A percentile compares a stretch with the other conserved stretches of the same genome.
These are phyloP conservation scores for Auxenochlorella protothecoides DNA, from an alignment of 139 green algal genomes.

Conservation along the genomic window DNA sequence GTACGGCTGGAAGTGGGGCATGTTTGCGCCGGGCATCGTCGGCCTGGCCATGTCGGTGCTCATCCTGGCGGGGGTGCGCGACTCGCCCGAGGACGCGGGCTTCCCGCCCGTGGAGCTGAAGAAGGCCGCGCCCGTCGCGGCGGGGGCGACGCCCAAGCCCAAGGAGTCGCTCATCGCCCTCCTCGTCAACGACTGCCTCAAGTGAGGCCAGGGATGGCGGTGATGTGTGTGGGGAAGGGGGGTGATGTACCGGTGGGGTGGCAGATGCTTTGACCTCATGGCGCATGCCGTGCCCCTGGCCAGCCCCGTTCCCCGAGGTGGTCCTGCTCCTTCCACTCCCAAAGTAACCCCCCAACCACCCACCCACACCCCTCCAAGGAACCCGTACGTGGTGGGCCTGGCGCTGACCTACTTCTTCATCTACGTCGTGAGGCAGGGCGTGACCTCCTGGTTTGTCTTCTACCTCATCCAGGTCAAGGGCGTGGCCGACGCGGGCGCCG, in stretches of 20 bases:
- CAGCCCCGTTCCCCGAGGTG: too few species aligned
- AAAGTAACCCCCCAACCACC: too few species aligned
- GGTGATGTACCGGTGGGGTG: background rate
- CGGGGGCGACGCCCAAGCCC: background rate
- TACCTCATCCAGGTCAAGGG: slow-evolving; percentile 89
- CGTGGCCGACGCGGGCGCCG: slow-evolving; percentile 63
- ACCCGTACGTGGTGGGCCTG: slow-evolving; percentile 91
- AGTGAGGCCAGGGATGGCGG: slow-evolving; percentile 4
- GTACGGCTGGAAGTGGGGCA: slow-evolving; percentile 71
- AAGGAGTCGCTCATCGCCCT: slow-evolving; percentile 48
- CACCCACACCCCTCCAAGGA: slow-evolving; percentile 20
- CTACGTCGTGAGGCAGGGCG: slow-evolving; percentile 87
- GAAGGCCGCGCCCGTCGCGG: background rate
- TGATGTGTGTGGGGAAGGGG: background rate
- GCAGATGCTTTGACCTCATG: too few species aligned
- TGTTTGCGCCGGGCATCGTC: slow-evolving; percentile 83
- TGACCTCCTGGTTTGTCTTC: slow-evolving; percentile 90
- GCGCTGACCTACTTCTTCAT: slow-evolving; percentile 93
- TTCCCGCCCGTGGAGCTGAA: slow-evolving; percentile 61
- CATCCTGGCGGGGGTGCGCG: slow-evolving; percentile 65
- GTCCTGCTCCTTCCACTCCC: too few species aligned
- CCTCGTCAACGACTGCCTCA: slow-evolving; percentile 69
- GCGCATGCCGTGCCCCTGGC: too few species aligned
- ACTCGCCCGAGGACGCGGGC: slow-evolving; percentile 68
- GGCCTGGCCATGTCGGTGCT: slow-evolving; percentile 63